phyloP scores from a whole-genome alignment of 331 rosid genomes.

The Quercus lobata region DNA sequence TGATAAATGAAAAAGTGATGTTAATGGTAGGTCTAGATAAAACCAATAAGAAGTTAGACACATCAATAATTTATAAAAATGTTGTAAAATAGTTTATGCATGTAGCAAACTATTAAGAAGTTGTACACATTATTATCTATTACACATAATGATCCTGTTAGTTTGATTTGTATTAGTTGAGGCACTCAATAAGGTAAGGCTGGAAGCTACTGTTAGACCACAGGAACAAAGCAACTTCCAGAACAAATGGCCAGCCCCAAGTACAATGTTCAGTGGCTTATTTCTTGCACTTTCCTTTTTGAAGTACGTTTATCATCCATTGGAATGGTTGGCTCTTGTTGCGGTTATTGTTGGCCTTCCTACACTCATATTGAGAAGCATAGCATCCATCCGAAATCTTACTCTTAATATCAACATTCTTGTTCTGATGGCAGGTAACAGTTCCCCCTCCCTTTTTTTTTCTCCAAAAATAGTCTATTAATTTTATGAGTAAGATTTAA shows the following conservation, averaged over 20 bases:
- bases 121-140: no score
- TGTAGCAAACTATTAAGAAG: no score
- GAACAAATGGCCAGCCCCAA: slow-evolving; percentile 79
- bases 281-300: slow-evolving; percentile 52
- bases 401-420: slow-evolving; percentile 75
- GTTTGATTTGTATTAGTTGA: slow-evolving; percentile 46
- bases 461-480: not conserved
- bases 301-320: slow-evolving; percentile 49
- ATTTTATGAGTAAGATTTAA: not conserved
- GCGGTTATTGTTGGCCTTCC: slow-evolving; percentile 51
- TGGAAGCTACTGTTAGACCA: slow-evolving; percentile 66
- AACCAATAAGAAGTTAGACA: no score
- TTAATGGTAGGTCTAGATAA: no score
- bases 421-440: slow-evolving; percentile 65
- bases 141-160: not conserved
- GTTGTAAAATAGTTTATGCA: no score
- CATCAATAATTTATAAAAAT: no score
- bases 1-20: no score
- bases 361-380: slow-evolving; percentile 47
- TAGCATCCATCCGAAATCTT: slow-evolving; percentile 43
- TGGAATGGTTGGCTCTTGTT: slow-evolving; percentile 57
- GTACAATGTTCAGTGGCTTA: slow-evolving; percentile 49
- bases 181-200: slow-evolving; percentile 67
- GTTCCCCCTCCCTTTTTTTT: not conserved
- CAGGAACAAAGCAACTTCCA: slow-evolving; percentile 44